Percentiles rank a stretch among this genome's conserved stretches.
Evolutionary conservation across 75 land plant species (phyloP).

Genomic region (Isoetes taiwanensis): DNA sequence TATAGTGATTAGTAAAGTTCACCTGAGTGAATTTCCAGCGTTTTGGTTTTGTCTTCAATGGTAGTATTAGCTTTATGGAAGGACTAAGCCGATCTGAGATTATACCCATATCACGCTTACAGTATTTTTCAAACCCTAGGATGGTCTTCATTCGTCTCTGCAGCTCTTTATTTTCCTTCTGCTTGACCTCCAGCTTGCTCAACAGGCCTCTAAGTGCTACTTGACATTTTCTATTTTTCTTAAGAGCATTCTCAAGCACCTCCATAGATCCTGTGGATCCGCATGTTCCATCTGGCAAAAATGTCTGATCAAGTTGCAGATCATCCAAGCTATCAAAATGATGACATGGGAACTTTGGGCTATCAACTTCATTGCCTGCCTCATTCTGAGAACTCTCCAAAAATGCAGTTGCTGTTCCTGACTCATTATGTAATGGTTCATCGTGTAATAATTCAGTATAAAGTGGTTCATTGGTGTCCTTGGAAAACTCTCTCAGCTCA

Average conservation of each 20-base stretch:
- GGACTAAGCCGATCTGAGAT: constrained; percentile 24
- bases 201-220: constrained; percentile 36
- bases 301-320: not conserved
- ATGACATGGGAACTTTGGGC: no score
- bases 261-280: constrained; percentile 7
- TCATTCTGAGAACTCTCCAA: not conserved
- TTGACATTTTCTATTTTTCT: constrained; percentile 63
- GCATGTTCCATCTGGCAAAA: not conserved
- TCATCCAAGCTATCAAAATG: not conserved
- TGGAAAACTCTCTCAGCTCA: no score
- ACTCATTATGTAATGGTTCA: no score
- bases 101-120: constrained; percentile 26
- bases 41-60: no score
- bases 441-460: no score
- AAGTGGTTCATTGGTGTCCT: no score
- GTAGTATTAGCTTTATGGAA: constrained; percentile 47
- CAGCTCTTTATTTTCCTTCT: constrained; percentile 49
- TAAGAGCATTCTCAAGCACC: constrained; percentile 46
- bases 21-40: not conserved
- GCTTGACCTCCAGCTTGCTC: constrained; percentile 41
- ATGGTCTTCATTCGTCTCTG: constrained; percentile 41
- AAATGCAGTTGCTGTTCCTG: not conserved
- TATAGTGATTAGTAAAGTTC: constrained; percentile 22
- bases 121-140: constrained; percentile 41
- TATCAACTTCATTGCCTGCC: not conserved